Conservation (phyloP, 129 eudicot species). For the Artemisia annua region DNA sequence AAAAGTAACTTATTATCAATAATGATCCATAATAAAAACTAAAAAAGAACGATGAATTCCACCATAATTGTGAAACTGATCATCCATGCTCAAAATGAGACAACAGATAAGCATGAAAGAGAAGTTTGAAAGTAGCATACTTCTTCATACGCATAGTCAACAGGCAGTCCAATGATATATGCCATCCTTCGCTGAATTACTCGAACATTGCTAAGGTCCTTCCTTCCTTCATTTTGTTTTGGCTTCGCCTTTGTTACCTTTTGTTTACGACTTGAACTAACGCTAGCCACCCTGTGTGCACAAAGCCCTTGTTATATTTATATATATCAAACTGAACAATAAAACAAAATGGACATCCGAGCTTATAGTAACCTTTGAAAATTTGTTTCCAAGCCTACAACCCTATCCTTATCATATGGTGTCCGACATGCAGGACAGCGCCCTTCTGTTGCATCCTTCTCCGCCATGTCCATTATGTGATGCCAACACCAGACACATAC, state of each 20-base stretch:
- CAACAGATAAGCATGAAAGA: not conserved
- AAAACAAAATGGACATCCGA: conserved; percentile 4
- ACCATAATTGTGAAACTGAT: not conserved
- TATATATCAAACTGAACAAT: conserved; percentile 8
- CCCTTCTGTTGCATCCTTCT: conserved; percentile 80
- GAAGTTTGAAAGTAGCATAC: conserved; percentile 40
- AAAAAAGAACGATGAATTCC: conserved; percentile 12
- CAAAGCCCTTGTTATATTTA: conserved; percentile 19
- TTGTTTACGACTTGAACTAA: conserved; percentile 54
- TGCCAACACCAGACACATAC: conserved; percentile 96
- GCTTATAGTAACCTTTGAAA: conserved; percentile 52
- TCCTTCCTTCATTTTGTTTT: conserved; percentile 65
- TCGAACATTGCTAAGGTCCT: conserved; percentile 73
- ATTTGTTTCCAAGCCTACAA: conserved; percentile 73
- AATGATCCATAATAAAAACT: too few species aligned
- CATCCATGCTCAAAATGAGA: not conserved
- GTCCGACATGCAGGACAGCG: conserved; percentile 88
- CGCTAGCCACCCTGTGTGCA: conserved; percentile 49
- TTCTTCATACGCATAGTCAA: conserved; percentile 82
- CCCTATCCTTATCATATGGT: conserved; percentile 73
- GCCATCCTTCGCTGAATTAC: conserved; percentile 91
- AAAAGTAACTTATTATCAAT: conserved; percentile 13
- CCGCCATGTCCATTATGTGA: conserved; percentile 95
- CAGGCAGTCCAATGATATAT: conserved; percentile 81
- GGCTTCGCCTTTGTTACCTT: conserved; percentile 67